phyloP scores from a whole-genome alignment of 805 yeast genomes.

The Kodamaea lidongshanica region DNA sequence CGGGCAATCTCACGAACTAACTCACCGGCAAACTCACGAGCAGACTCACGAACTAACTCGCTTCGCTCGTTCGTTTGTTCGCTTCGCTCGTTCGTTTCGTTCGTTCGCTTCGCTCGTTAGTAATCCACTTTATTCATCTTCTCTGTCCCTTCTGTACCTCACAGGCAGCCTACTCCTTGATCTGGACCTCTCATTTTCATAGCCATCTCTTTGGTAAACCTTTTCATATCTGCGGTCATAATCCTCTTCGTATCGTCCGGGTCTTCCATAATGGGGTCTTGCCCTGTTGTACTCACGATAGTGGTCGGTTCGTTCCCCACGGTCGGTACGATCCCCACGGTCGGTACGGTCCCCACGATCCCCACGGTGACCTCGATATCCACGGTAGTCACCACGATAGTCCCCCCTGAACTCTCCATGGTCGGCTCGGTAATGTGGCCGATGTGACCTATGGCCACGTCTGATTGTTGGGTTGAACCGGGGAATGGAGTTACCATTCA shows the following conservation, averaged over 20 bases:
- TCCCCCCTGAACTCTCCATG: slow-evolving; percentile 7
- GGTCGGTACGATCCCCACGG: neutral
- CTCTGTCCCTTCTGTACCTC: no score
- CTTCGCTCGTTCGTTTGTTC: no score
- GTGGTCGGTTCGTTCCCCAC: slow-evolving; percentile 3
- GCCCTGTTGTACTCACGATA: slow-evolving; percentile 4
- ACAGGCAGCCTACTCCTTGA: slow-evolving; percentile 2
- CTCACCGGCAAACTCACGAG: no score
- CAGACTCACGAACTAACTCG: no score
- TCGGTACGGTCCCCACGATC: no score
- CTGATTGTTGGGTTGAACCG: slow-evolving; percentile 9
- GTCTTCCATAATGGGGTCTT: slow-evolving; percentile 7
- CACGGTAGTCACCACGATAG: slow-evolving; percentile 5
- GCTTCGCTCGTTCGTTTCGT: no score
- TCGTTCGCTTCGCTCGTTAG: no score
- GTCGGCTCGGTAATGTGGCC: slow-evolving; percentile 8
- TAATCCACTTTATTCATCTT: no score
- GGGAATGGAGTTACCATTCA: slow-evolving; percentile 15
- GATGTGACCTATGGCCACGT: slow-evolving; percentile 8
- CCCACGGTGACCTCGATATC: slow-evolving; percentile 3
- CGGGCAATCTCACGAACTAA: no score
- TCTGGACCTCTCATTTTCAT: slow-evolving; percentile 6
- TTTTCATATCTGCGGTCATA: slow-evolving; percentile 5
- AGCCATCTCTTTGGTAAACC: slow-evolving; percentile 4
- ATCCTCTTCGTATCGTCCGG: slow-evolving; percentile 5